Evolutionary conservation across 345 rosid genomes (phyloP).

Genomic region (Eucalyptus cloeziana): DNA sequence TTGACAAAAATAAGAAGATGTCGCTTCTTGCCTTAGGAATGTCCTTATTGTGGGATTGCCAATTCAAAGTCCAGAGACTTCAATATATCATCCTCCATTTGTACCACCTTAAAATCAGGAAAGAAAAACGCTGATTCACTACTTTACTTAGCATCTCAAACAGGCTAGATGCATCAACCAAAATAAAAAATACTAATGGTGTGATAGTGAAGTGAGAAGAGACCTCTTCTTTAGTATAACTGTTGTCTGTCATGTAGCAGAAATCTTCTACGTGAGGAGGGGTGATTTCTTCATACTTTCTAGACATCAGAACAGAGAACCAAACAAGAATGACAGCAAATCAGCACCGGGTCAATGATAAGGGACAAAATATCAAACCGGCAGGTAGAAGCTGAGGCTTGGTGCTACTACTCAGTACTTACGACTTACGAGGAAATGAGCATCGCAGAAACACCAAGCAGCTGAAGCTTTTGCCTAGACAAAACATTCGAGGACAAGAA

Average conservation of each 20-base stretch:
- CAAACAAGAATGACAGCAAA: not conserved
- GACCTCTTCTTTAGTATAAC: slow-evolving; percentile 52
- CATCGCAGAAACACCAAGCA: slow-evolving; percentile 79
- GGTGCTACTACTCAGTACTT: not conserved
- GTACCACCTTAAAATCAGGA: slow-evolving; percentile 29
- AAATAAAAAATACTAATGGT: not conserved
- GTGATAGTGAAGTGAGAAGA: not conserved
- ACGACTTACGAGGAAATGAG: slow-evolving; percentile 75
- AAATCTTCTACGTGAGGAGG: slow-evolving; percentile 72
- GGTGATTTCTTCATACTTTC: slow-evolving; percentile 70
- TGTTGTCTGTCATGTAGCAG: slow-evolving; percentile 62
- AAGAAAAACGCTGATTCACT: not conserved
- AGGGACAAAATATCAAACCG: not conserved
- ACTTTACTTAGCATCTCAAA: not conserved
- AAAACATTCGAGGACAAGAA: slow-evolving; percentile 40
- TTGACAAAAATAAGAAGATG: not conserved
- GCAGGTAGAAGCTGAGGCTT: not conserved
- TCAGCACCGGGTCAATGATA: not conserved
- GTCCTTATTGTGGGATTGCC: slow-evolving; percentile 51
- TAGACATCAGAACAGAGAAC: slow-evolving; percentile 4
- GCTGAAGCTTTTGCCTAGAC: slow-evolving; percentile 55
- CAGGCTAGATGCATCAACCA: not conserved
- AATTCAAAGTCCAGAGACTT: slow-evolving; percentile 51
- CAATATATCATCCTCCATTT: slow-evolving; percentile 72
- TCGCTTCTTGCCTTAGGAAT: slow-evolving; percentile 34